These are phyloP conservation scores for Cryptosporidium ubiquitum DNA, from an alignment of 169 alveolate species.

Conservation along the genomic window DNA sequence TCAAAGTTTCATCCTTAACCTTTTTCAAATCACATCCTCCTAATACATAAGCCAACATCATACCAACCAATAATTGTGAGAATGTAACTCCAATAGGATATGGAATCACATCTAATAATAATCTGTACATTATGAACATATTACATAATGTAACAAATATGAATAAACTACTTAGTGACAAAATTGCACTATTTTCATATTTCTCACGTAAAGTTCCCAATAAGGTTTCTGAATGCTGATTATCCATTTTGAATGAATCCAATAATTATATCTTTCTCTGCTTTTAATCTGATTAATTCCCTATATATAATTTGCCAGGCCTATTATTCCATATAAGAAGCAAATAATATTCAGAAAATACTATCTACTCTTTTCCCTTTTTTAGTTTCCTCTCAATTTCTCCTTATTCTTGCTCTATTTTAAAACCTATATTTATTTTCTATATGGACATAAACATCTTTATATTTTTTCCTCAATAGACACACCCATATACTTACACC, in stretches of 20 bases:
- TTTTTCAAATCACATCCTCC: conserved; percentile 89
- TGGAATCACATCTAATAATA: conserved; percentile 89
- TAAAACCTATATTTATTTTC: conserved; percentile 22
- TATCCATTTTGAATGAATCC: conserved; percentile 25
- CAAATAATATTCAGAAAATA: conserved; percentile 11
- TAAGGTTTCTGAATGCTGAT: conserved; percentile 46
- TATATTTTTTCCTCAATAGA: conserved; percentile 55
- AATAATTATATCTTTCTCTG: conserved; percentile 1
- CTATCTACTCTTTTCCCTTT: neutral
- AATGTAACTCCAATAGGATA: conserved; percentile 92
- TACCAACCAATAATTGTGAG: conserved; percentile 93
- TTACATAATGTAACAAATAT: conserved; percentile 88
- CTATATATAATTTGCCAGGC: no score
- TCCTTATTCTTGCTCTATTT: conserved; percentile 7
- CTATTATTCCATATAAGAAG: neutral
- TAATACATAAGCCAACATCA: conserved; percentile 90
- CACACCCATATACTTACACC: conserved; percentile 71
- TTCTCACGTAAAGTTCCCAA: conserved; percentile 49
- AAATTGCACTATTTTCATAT: conserved; percentile 67
- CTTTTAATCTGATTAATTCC: neutral
- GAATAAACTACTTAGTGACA: conserved; percentile 79
- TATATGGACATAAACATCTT: conserved; percentile 71
- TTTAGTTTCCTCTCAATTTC: neutral
- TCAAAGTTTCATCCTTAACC: conserved; percentile 78
- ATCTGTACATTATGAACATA: conserved; percentile 90